phyloP scores from a whole-genome alignment of 2,329 filamentous ascomycete genomes.

The Herpomyces periplanetae region DNA sequence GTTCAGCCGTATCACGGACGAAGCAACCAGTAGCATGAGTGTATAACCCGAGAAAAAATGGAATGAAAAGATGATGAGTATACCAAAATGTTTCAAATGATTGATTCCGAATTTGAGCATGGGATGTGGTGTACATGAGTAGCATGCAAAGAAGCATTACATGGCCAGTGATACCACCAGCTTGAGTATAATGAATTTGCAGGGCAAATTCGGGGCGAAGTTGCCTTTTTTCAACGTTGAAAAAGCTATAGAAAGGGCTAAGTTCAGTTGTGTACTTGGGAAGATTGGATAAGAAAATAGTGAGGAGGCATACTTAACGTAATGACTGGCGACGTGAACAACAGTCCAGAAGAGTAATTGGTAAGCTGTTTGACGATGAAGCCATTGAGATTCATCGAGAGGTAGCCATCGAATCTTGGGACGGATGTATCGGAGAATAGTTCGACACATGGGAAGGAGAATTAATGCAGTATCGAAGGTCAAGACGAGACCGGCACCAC shows the following conservation, averaged over 20 bases:
- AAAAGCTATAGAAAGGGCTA: conserved; percentile 21
- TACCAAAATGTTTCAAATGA: conserved; percentile 98
- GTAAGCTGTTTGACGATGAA: conserved; percentile 80
- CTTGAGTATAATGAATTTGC: conserved; percentile 59
- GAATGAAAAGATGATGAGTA: conserved; percentile 89
- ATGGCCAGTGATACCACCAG: conserved; percentile 74
- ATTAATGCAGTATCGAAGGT: conserved; percentile 57
- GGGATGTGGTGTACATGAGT: conserved; percentile 82
- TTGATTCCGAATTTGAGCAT: conserved; percentile 71
- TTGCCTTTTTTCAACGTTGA: conserved; percentile 56
- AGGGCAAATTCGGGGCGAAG: conserved; percentile 41
- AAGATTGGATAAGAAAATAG: conserved; percentile 2
- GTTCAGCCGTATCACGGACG: conserved; percentile 34
- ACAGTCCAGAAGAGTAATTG: conserved; percentile 43
- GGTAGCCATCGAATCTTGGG: conserved; percentile 62
- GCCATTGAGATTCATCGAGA: conserved; percentile 86
- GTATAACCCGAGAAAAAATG: conserved; percentile 69
- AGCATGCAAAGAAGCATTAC: conserved; percentile 98
- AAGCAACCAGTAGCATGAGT: conserved; percentile 89
- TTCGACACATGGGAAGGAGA: conserved; percentile 71
- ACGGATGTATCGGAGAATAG: conserved; percentile 39
- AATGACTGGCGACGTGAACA: conserved; percentile 39
- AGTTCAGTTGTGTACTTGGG: background rate
- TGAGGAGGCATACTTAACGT: conserved; percentile 36
- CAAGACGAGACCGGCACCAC: conserved; percentile 57